These are phyloP conservation scores for Microdochium nivale DNA, from an alignment of 2,329 filamentous ascomycete genomes.

Conservation along the genomic window DNA sequence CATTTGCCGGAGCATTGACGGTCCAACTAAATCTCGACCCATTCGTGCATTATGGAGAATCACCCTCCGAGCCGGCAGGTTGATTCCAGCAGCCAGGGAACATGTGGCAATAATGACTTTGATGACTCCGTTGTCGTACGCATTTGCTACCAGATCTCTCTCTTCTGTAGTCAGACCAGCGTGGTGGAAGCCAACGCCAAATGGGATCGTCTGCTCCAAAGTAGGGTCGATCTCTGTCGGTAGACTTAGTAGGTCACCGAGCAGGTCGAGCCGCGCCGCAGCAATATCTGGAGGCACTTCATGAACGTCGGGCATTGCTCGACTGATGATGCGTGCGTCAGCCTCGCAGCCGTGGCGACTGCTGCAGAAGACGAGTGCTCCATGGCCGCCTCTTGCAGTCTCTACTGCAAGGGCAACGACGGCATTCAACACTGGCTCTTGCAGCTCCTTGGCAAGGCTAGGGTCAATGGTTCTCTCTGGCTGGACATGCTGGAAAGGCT, in stretches of 20 bases:
- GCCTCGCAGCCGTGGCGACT: slow-evolving; percentile 60
- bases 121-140: slow-evolving; percentile 60
- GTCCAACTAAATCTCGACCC: slow-evolving; percentile 68
- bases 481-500: slow-evolving; percentile 22
- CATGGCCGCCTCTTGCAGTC: slow-evolving; percentile 59
- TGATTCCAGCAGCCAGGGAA: slow-evolving; percentile 76
- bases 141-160: slow-evolving; percentile 60
- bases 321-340: slow-evolving; percentile 59
- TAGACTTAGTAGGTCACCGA: slow-evolving; percentile 58
- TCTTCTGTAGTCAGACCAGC: slow-evolving; percentile 68
- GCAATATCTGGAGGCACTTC: slow-evolving; percentile 37
- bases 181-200: slow-evolving; percentile 66
- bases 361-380: slow-evolving; percentile 65
- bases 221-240: slow-evolving; percentile 57
- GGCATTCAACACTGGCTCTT: slow-evolving; percentile 58
- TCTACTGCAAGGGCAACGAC: slow-evolving; percentile 63
- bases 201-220: slow-evolving; percentile 54
- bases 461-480: slow-evolving; percentile 39
- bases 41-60: slow-evolving; percentile 69
- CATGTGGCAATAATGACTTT: slow-evolving; percentile 71
- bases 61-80: slow-evolving; percentile 61
- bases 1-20: slow-evolving; percentile 76
- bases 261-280: slow-evolving; percentile 52
- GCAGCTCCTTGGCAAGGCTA: slow-evolving; percentile 53
- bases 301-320: slow-evolving; percentile 47